These are phyloP conservation scores for Ilyonectria robusta DNA, from an alignment of 2,329 filamentous ascomycete genomes.

Conservation along the genomic window DNA sequence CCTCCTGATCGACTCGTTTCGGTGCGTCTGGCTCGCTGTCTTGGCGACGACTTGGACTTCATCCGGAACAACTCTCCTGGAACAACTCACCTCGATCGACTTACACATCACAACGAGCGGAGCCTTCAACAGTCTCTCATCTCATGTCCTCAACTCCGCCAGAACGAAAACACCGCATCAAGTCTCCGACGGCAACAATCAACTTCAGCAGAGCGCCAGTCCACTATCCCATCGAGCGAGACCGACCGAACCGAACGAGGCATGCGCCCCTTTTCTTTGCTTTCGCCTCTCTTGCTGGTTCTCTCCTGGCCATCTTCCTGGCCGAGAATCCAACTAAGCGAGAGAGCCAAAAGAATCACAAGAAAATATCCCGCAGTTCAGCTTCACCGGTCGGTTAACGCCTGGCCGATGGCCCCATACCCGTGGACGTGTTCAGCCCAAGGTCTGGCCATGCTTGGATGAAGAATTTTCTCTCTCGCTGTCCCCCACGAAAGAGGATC, in stretches of 20 bases:
- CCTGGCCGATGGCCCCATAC: slow-evolving; percentile 39
- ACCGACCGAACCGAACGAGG: background rate
- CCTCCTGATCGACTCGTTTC: background rate
- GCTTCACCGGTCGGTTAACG: slow-evolving; percentile 9
- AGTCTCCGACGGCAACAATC: slow-evolving; percentile 10
- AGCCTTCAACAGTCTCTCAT: slow-evolving; percentile 13
- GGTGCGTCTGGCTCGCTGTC: background rate
- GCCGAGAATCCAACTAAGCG: slow-evolving; percentile 12
- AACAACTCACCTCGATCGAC: slow-evolving; percentile 1
- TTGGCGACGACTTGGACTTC: background rate
- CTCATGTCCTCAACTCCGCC: background rate
- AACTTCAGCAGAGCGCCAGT: background rate
- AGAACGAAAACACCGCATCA: slow-evolving; percentile 2
- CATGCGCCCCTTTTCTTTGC: slow-evolving; percentile 5
- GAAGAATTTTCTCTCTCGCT: slow-evolving; percentile 23
- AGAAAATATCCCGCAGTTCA: slow-evolving; percentile 37
- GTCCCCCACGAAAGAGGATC: slow-evolving; percentile 36
- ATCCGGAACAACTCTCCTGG: background rate
- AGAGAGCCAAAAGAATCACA: slow-evolving; percentile 2
- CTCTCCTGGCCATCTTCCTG: background rate
- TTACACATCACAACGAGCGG: background rate
- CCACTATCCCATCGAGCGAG: slow-evolving; percentile 2
- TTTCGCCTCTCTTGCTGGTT: background rate
- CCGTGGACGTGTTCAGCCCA: slow-evolving; percentile 26
- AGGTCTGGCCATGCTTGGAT: slow-evolving; percentile 30